Conservation (phyloP, 495 filamentous ascomycete species). For the Daldinia grandis region DNA sequence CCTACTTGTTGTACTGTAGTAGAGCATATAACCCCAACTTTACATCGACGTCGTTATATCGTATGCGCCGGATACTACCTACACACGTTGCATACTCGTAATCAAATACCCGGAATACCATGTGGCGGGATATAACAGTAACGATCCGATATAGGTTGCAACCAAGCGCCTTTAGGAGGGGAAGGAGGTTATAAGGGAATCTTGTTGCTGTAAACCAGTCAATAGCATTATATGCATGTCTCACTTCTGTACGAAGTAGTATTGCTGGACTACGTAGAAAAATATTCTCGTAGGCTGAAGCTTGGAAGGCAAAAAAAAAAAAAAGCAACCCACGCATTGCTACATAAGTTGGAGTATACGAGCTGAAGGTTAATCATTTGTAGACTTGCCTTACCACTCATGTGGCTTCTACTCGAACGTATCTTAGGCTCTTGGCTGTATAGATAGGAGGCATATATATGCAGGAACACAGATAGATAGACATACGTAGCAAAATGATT, state of each 20-base stretch:
- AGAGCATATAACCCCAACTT: constrained; percentile 6
- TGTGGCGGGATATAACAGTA: constrained; percentile 26
- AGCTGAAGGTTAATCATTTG: background rate
- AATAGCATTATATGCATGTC: background rate
- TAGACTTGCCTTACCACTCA: background rate
- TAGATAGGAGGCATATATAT: background rate
- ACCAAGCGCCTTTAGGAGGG: constrained; percentile 11
- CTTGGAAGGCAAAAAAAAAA: constrained; percentile 3
- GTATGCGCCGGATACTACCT: constrained; percentile 24
- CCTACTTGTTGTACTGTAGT: background rate
- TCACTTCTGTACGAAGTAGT: background rate
- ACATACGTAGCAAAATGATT: background rate
- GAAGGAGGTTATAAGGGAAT: background rate
- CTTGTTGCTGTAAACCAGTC: background rate
- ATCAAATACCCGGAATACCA: constrained; percentile 30
- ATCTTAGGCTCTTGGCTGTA: background rate
- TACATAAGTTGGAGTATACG: background rate
- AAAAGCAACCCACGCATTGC: background rate
- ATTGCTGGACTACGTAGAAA: background rate
- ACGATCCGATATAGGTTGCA: constrained; percentile 26
- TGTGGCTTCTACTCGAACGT: constrained; percentile 4
- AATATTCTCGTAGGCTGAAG: background rate
- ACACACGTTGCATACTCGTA: constrained; percentile 8
- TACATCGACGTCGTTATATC: constrained; percentile 11
- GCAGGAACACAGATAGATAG: background rate